Conservation (phyloP, 2,329 filamentous ascomycete genomes). For the Aspergillus costaricaensis region DNA sequence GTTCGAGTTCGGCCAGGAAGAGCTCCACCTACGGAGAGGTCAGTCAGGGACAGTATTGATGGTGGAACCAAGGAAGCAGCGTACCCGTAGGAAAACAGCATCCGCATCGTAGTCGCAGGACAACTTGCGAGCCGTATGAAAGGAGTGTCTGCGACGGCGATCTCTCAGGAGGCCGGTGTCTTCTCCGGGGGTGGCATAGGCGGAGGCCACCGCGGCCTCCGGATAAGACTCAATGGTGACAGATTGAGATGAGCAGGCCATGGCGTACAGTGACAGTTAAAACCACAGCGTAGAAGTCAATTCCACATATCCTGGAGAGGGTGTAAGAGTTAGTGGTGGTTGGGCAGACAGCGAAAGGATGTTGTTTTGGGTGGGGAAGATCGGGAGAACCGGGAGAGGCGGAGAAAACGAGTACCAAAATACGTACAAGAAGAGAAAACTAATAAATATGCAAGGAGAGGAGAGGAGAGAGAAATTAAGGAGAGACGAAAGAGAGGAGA, state of each 20-base stretch:
- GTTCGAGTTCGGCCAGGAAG: constrained; percentile 75
- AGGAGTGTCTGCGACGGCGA: constrained; percentile 48
- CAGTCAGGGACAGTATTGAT: constrained; percentile 11
- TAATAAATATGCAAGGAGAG: constrained; percentile 8
- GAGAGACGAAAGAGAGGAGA: constrained; percentile 9
- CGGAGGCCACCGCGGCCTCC: constrained; percentile 27
- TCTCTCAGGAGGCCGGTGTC: constrained; percentile 40
- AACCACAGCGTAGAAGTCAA: constrained; percentile 12
- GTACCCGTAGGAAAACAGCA: constrained; percentile 47
- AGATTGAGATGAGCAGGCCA: constrained; percentile 44
- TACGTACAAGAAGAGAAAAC: constrained; percentile 8
- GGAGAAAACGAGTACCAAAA: constrained; percentile 6
- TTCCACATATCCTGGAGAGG: constrained; percentile 17
- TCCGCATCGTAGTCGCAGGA: constrained; percentile 48
- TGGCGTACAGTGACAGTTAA: constrained; percentile 19
- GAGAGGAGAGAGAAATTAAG: constrained; percentile 5
- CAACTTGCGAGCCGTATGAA: constrained; percentile 45
- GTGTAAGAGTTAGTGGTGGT: constrained; percentile 1
- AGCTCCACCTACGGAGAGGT: constrained; percentile 43
- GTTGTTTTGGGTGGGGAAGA: constrained; percentile 7
- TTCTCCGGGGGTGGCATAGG: constrained; percentile 33
- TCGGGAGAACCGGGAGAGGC: constrained; percentile 7
- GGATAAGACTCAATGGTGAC: constrained; percentile 43
- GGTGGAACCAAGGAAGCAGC: constrained; percentile 6
- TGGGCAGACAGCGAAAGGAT: neutral